Base-by-base conservation (phyloP, 805 yeast genomes). In the fission yeast (Schizosaccharomyces pombe) region DNA sequence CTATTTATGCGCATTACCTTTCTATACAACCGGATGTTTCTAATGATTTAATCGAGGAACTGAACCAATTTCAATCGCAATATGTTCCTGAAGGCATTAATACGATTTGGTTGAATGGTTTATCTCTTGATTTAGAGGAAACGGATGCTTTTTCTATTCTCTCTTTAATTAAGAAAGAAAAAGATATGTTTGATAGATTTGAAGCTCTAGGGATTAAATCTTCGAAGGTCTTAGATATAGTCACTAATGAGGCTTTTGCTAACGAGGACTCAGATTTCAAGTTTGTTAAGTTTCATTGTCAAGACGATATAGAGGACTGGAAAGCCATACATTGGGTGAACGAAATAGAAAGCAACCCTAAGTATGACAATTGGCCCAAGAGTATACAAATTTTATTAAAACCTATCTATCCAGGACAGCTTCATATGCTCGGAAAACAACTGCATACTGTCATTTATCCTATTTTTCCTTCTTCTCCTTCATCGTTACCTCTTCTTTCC, bases 401-500 rank as follows among this genome's bases (percentile, higher is more conserved):
- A n/a, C 64, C 66, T 31, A 63, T 68, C 5, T 69, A 74, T 37
- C 71, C 71, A 31, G 85, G 83, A 6, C 79, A 77, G 61, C 67
- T 85, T 16, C 94, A 94, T 0, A 74, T 74, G 5, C 72, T 79
- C 37, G 71, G 73, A 54, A 85, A 83, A 58, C 89, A 89, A 62
- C 72, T 85, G 58, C 83, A 84, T 63, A 82, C 85, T 47, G 56
- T 81, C 24, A 74, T 89, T 0, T 78, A 89, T 61, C 83, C 75
- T 0, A 62, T 87, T 11, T 78, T 80, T 58, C 68, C 85, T 22
- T 67, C 78, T 1, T 70, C 77, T 57, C 67, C 68, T 12, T 66
- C 68, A 2, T 80, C 82, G 33, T 60, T 80, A 1, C 70, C 72
- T 28, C 64, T 75, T 1, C 68, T 78, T 2, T 61, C 78, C n/a